These are phyloP conservation scores for Phytophthora kernoviae DNA, from an alignment of 352 stramenopile species.

Conservation along the genomic window DNA sequence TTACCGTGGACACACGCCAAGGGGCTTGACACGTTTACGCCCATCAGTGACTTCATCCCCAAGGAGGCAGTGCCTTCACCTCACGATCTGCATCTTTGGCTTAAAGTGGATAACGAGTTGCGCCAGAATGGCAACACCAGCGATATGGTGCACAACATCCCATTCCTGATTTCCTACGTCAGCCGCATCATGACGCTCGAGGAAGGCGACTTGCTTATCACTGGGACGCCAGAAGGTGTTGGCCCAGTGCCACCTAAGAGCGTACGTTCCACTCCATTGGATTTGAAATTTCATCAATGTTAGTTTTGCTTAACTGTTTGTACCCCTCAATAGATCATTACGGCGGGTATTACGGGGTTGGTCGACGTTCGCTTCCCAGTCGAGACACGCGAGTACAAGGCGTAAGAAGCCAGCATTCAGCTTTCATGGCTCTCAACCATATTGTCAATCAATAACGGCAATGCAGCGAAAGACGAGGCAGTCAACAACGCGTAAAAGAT, in stretches of 20 bases:
- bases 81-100: constrained; percentile 77
- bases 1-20: constrained; percentile 81
- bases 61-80: constrained; percentile 64
- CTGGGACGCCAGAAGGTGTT: constrained; percentile 81
- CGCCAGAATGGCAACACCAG: constrained; percentile 74
- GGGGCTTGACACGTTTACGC: constrained; percentile 82
- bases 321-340: constrained; percentile 51
- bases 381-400: constrained; percentile 59
- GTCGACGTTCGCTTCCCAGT: constrained; percentile 75
- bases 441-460: not conserved
- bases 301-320: constrained; percentile 7
- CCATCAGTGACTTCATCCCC: constrained; percentile 82
- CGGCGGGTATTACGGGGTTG: constrained; percentile 71
- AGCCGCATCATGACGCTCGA: constrained; percentile 87
- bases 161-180: constrained; percentile 77
- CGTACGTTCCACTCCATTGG: constrained; percentile 48
- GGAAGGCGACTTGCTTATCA: constrained; percentile 86
- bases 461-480: not conserved
- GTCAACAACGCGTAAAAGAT: not conserved
- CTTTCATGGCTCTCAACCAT: not conserved
- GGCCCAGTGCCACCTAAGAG: constrained; percentile 62
- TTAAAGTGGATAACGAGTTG: constrained; percentile 79
- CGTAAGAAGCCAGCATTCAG: constrained; percentile 8
- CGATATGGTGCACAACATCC: constrained; percentile 84
- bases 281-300: not conserved